Evolutionary conservation across 1,284 basidiomycete genomes (phyloP).

Genomic region (Wolfiporia cocos): DNA sequence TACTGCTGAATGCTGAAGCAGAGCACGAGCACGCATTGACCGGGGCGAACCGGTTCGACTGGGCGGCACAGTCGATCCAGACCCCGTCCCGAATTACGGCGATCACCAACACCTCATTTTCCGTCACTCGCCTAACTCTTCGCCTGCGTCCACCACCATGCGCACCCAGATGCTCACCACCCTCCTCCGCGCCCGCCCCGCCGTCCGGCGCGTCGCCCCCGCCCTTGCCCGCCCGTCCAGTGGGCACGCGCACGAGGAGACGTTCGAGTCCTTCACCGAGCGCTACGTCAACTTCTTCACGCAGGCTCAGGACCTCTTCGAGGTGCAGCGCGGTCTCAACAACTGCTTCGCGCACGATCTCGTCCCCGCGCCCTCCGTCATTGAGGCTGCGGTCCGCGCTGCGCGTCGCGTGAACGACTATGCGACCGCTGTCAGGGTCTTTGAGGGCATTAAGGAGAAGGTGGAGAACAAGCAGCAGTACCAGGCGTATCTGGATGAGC

Average conservation of each 20-base stretch:
- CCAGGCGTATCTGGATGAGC: constrained; percentile 83
- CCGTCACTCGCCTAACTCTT: constrained; percentile 9
- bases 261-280: constrained; percentile 90
- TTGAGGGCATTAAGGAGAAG: constrained; percentile 91
- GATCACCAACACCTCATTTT: constrained; percentile 18
- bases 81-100: constrained; percentile 21
- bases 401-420: constrained; percentile 94
- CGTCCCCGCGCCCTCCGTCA: constrained; percentile 85
- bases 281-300: constrained; percentile 95
- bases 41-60: constrained; percentile 26
- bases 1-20: too few relatives aligned
- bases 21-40: constrained; percentile 3
- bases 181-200: constrained; percentile 49
- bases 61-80: constrained; percentile 13
- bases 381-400: constrained; percentile 88
- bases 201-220: constrained; percentile 31
- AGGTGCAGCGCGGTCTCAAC: constrained; percentile 96
- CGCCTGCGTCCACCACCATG: constrained; percentile 25
- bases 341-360: constrained; percentile 99
- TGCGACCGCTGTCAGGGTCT: constrained; percentile 92
- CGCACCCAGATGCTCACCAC: constrained; percentile 43
- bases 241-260: constrained; percentile 72
- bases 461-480: constrained; percentile 95
- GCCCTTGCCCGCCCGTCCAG: constrained; percentile 42
- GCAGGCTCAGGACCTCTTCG: constrained; percentile 91